These are phyloP conservation scores for Mucor lusitanicus DNA, from an alignment of 371 early-diverging fungal species.

Conservation along the genomic window DNA sequence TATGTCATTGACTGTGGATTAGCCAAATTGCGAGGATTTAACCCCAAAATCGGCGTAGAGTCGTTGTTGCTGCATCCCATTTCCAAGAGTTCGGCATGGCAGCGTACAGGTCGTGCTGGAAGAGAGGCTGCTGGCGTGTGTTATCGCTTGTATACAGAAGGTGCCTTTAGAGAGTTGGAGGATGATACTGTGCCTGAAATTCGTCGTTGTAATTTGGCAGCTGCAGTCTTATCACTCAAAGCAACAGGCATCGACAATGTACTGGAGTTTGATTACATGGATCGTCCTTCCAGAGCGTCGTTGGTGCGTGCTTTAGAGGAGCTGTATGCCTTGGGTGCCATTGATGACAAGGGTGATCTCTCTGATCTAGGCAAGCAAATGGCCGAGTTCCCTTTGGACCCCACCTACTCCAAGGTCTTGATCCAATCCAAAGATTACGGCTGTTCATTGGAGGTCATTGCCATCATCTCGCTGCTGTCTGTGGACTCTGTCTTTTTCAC, in stretches of 20 bases:
- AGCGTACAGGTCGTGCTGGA: constrained; percentile 93
- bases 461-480: constrained; percentile 87
- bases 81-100: constrained; percentile 93
- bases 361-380: constrained; percentile 85
- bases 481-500: constrained; percentile 89
- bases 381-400: constrained; percentile 95
- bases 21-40: constrained; percentile 96
- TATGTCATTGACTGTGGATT: constrained; percentile 99
- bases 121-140: constrained; percentile 58
- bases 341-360: constrained; percentile 81
- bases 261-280: constrained; percentile 93
- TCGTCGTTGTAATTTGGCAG: constrained; percentile 84
- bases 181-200: constrained; percentile 96
- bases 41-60: constrained; percentile 93
- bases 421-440: constrained; percentile 68
- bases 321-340: constrained; percentile 88
- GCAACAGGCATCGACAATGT: constrained; percentile 91
- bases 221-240: constrained; percentile 85
- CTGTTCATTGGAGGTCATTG: constrained; percentile 87
- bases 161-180: constrained; percentile 75
- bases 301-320: constrained; percentile 85
- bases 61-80: constrained; percentile 86
- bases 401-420: constrained; percentile 88
- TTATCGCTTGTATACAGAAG: constrained; percentile 95
- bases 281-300: constrained; percentile 78